These are phyloP conservation scores for Cercospora sojina DNA, from an alignment of 2,329 filamentous ascomycete species.

Conservation along the genomic window DNA sequence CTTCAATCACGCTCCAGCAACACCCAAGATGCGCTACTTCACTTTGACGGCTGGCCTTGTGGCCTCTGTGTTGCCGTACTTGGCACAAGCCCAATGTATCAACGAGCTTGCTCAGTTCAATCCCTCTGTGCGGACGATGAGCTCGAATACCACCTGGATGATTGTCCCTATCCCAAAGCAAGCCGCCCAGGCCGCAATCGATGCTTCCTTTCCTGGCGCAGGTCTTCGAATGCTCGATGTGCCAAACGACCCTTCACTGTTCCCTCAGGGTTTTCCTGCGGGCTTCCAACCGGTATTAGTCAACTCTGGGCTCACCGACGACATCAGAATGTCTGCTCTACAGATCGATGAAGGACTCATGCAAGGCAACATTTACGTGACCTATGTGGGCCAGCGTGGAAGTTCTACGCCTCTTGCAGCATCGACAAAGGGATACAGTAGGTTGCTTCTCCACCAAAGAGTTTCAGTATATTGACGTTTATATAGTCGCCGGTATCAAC, in stretches of 20 bases:
- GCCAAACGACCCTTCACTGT: constrained; percentile 22
- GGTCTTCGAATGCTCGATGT: constrained; percentile 23
- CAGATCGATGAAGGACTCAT: constrained; percentile 28
- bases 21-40: neutral
- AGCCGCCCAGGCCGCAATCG: constrained; percentile 24
- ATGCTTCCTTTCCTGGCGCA: constrained; percentile 16
- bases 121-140: constrained; percentile 23
- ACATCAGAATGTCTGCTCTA: constrained; percentile 28
- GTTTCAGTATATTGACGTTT: neutral
- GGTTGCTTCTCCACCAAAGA: neutral
- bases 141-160: constrained; percentile 26
- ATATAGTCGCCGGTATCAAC: constrained; percentile 21
- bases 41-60: neutral
- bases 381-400: constrained; percentile 23
- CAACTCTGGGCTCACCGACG: constrained; percentile 16
- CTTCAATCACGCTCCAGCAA: neutral
- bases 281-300: constrained; percentile 28
- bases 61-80: neutral
- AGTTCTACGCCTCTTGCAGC: constrained; percentile 19
- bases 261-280: constrained; percentile 26
- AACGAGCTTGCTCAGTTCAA: constrained; percentile 29
- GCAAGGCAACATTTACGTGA: constrained; percentile 14
- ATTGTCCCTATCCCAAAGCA: constrained; percentile 26
- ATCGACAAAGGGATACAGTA: constrained; percentile 18
- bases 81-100: constrained; percentile 22